Evolutionary conservation across 108 stramenopile genomes (phyloP), one percentile per base, ranked within the genome.

Genomic region (Craspedostauros australis): DNA sequence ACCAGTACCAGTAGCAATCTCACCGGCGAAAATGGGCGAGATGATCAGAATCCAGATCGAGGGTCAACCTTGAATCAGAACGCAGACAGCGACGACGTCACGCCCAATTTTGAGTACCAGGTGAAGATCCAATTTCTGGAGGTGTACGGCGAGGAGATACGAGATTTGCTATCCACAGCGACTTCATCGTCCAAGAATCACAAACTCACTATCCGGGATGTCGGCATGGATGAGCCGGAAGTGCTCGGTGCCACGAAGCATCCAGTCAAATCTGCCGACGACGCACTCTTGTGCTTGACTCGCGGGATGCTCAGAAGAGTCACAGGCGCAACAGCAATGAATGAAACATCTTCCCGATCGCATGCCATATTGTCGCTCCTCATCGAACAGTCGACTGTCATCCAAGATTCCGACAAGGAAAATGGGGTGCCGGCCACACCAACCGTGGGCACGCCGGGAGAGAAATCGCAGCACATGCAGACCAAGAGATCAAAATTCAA

Each of bases 241-340:
- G 93, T 95, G 1, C 48, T 94, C 4, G 97, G 94, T 8, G 87
- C 86, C 5, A 85, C 82, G 1, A 73, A 81, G 55, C 71, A 77
- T 4, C 68, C 63, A 5, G 93, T 92, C 14, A 41, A 64, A 11
- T 74, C 68, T 42, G 81, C 86, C 1, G 86, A 89, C 40, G 93
- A 95, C 50, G 93, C 95, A 5, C 57, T 95, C 56, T 52, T 71
- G 2, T 78, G 91, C 47, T 66, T 96, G 40, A 69, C 84, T 14
- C 56, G 70, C 0, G 97, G 97, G 16, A 91, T 82, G 59, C 54
- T 77, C 32, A 72, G 88, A 38, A 77, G 96, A 6, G 90, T 86
- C n/a, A 88, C 88, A 15, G 92, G 80, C 20, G 79, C 96, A 1
- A 97, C 96, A 4, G 83, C 84, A 38, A 93, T 95, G 91, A 95